Percentiles rank a stretch among this genome's conserved stretches.
Conservation (phyloP, 257 asterid genomes). For the Gardenia jasminoides region DNA sequence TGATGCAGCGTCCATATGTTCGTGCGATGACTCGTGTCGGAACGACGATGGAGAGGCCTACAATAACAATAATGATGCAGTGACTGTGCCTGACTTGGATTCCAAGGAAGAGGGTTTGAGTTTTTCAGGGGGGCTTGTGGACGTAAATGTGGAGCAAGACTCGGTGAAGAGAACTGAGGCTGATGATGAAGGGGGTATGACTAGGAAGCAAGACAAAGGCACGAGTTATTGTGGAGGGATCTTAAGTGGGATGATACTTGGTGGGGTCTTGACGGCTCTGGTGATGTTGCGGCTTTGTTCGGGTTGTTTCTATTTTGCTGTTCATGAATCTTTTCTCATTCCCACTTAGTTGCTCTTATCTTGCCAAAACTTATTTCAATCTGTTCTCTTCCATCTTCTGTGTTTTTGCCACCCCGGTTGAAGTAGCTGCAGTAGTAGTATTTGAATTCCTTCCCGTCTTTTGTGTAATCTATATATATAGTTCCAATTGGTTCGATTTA, state of each 20-base stretch:
- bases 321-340: not conserved
- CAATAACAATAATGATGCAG: too few species aligned
- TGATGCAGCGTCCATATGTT: not conserved
- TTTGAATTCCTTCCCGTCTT: not conserved
- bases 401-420: too few species aligned
- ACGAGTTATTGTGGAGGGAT: not conserved
- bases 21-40: not conserved
- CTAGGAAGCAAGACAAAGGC: not conserved
- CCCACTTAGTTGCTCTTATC: not conserved
- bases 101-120: not conserved
- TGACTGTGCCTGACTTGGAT: not conserved
- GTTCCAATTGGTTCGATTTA: too few species aligned
- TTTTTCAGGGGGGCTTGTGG: conserved; percentile 1
- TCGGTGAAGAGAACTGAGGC: not conserved
- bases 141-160: not conserved
- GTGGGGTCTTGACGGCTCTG: not conserved
- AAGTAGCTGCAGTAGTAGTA: too few species aligned
- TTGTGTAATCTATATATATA: too few species aligned
- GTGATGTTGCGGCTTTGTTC: not conserved
- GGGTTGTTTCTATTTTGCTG: not conserved
- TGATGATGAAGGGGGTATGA: too few species aligned
- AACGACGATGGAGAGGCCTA: not conserved
- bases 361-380: not conserved
- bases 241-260: conserved; percentile 3
- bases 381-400: not conserved